Conservation (phyloP, 2,329 filamentous ascomycete species). For the Stenocarpella maydis region DNA sequence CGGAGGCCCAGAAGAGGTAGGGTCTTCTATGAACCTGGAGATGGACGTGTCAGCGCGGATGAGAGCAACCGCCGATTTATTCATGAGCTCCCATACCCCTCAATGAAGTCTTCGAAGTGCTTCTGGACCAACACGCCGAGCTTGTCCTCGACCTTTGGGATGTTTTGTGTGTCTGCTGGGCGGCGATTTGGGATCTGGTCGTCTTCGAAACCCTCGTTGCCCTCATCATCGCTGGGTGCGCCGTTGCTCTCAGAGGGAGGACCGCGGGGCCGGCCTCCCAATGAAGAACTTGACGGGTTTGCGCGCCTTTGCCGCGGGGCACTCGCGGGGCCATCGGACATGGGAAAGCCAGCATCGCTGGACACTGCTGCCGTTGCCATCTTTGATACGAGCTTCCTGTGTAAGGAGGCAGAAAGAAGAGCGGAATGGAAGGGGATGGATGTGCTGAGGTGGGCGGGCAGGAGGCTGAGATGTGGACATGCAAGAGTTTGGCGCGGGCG, state of each 20-base stretch:
- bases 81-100: constrained; percentile 62
- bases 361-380: constrained; percentile 52
- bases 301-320: constrained; percentile 54
- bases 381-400: background rate
- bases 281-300: constrained; percentile 59
- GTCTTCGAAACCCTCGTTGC: constrained; percentile 66
- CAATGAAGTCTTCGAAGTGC: constrained; percentile 82
- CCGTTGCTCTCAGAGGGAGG: constrained; percentile 71
- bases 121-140: constrained; percentile 78
- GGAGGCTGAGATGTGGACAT: constrained; percentile 15
- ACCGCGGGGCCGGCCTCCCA: constrained; percentile 57
- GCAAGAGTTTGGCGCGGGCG: constrained; percentile 21
- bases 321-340: constrained; percentile 63
- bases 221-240: constrained; percentile 68
- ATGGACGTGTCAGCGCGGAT: constrained; percentile 16
- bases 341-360: constrained; percentile 64
- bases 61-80: background rate
- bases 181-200: constrained; percentile 67
- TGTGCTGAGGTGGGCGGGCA: constrained; percentile 1
- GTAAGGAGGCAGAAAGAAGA: background rate
- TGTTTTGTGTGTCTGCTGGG: constrained; percentile 55
- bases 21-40: constrained; percentile 72
- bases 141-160: constrained; percentile 78
- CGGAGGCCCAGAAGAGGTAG: constrained; percentile 67
- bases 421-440: background rate